A percentile compares a stretch with the other conserved stretches of the same genome.
phyloP scores from a whole-genome alignment of 2,329 filamentous ascomycete genomes.

The Venturia nashicola region DNA sequence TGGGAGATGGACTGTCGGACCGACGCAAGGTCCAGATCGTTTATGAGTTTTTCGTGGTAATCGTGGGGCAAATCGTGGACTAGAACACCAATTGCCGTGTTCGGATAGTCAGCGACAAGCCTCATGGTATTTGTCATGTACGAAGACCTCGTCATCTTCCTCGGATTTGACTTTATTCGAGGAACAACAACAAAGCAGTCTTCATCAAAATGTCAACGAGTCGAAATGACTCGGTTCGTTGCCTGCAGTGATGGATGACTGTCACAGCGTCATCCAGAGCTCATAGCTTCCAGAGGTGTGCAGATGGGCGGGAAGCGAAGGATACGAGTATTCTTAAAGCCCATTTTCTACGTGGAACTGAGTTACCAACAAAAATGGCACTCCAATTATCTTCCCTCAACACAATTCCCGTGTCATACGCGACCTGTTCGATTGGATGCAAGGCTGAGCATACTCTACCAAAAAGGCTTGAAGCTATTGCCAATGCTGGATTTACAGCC shows the following conservation, averaged over 20 bases:
- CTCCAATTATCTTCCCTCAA: conserved; percentile 23
- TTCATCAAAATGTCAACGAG: no score
- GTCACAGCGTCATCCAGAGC: conserved; percentile 5
- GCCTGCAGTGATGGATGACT: not conserved
- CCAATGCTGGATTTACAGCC: conserved; percentile 51
- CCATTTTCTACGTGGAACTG: not conserved
- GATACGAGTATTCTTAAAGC: not conserved
- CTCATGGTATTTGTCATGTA: no score
- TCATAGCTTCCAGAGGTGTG: not conserved
- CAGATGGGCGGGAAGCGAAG: not conserved
- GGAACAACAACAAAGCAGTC: no score
- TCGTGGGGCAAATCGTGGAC: no score
- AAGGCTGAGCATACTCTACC: conserved; percentile 39
- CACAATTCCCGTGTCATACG: conserved; percentile 40
- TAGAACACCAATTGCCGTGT: no score
- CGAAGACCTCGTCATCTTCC: no score
- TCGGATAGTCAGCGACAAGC: no score
- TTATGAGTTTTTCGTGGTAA: no score
- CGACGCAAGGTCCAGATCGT: no score
- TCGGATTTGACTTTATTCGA: no score
- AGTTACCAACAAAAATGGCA: conserved; percentile 18
- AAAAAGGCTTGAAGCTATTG: conserved; percentile 49
- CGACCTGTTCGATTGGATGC: conserved; percentile 43
- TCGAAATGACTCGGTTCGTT: no score
- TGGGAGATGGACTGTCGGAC: no score